Base-by-base conservation (phyloP, 2,329 filamentous ascomycete species). In the Colletotrichum lupini region DNA sequence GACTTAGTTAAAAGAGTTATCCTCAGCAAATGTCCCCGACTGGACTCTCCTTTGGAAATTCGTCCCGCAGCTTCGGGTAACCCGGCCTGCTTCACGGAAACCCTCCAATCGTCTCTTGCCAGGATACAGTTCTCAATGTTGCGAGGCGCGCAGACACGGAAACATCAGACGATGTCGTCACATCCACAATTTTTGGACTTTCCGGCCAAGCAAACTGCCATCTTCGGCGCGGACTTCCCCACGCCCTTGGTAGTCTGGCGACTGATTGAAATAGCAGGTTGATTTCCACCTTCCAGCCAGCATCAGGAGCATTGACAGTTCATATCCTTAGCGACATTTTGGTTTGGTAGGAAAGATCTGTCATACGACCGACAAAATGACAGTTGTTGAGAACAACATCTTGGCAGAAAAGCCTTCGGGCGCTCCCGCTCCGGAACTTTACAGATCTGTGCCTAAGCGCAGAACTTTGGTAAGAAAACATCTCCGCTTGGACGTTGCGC, bases 91-190 rank as follows among this genome's bases (percentile, higher is more conserved):
- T 22, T n/a, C 16, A 24, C 12, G 42, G 19, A 49, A 24, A 35
- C 19, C 22, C 19, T 22, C 42, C 12, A 30, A 26, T 24, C 16
- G 42, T 32, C 12, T 14, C n/a, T 16, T 35, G 22, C n/a, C 32
- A 3, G 46, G 30, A 55, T 26, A 6, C 11, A 37, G 46, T 9
- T 53, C 16, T 2, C 14, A 14, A 30, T 24, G 4, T 53, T 16
- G 52, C 7, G 42, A 24, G 28, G 32, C 57, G 14, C 35, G 30
- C 37, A 53, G 35, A 16, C 14, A 53, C 19, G 5, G 32, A 22
- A 62, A 26, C 7, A 46, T 71, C 46, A 46, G 68, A 71, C 42
- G 68, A 56, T 63, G 46, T 11, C 58, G 49, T 63, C 66, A 63
- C 30, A 32, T 8, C 24, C 7, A 30, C 19, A 22, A n/a, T 9